A percentile compares a stretch with the other conserved stretches of the same genome.
These are phyloP conservation scores for Monilinia polystroma DNA, from an alignment of 2,329 filamentous ascomycete species.

Conservation along the genomic window DNA sequence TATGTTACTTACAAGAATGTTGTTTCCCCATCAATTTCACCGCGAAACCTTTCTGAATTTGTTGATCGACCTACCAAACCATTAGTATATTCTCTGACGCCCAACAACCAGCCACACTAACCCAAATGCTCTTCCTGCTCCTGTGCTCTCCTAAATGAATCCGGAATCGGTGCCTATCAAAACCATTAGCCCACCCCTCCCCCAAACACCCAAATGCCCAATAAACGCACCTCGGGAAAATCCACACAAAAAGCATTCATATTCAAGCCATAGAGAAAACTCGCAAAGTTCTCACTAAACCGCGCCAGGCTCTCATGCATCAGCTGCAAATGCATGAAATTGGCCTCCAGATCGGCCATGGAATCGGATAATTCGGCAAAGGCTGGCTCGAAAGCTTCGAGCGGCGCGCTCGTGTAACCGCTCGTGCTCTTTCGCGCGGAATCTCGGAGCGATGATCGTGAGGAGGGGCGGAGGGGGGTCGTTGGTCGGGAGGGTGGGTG, in stretches of 20 bases:
- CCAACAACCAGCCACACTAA: constrained; percentile 31
- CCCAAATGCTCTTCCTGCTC: constrained; percentile 54
- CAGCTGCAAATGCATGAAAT: constrained; percentile 94
- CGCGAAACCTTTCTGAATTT: constrained; percentile 42
- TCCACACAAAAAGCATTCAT: constrained; percentile 99
- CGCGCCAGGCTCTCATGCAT: constrained; percentile 93
- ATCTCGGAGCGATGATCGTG: constrained; percentile 79
- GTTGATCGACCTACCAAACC: constrained; percentile 34
- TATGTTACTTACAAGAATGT: constrained; percentile 71
- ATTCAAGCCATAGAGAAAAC: constrained; percentile 92
- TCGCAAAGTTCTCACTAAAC: constrained; percentile 94
- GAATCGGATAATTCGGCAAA: constrained; percentile 93
- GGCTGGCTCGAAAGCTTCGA: constrained; percentile 81
- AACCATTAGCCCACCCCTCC: constrained; percentile 10
- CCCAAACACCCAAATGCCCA: neutral
- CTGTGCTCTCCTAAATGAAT: constrained; percentile 73
- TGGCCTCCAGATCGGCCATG: constrained; percentile 93
- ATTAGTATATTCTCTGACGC: constrained; percentile 21
- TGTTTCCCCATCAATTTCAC: constrained; percentile 61
- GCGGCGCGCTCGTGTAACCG: constrained; percentile 60
- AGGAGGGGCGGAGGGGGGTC: constrained; percentile 86
- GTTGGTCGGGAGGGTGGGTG: constrained; percentile 61
- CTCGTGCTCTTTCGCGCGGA: constrained; percentile 58
- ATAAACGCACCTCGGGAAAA: constrained; percentile 78
- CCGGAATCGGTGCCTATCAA: constrained; percentile 70